Evolutionary conservation across 2,329 filamentous ascomycete species (phyloP), one percentile per base, ranked within the genome.

Genomic region (Fonsecaea multimorphosa): DNA sequence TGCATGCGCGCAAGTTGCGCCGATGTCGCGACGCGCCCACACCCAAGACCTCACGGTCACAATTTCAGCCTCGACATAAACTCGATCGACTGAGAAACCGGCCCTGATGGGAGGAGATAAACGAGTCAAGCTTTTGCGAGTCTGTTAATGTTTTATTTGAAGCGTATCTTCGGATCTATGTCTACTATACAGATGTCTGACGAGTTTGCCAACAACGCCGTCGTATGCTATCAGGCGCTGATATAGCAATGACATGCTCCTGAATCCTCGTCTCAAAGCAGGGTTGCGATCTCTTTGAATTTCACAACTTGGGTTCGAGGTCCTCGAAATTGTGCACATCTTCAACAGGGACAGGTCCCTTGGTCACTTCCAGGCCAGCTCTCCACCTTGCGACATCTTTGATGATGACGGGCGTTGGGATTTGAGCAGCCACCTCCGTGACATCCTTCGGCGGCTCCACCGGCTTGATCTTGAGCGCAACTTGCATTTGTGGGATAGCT

Each of bases 241-340:
- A 52, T 31, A 24, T 16, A 38, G 40, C 38, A 24, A 40, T 51
- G 32, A 16, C 19, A 29, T 14, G 3, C 19, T 36, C 58, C 22
- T 19, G 19, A 34, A 14, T 32, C 24, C 9, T 27, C 24, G 3
- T 32, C 24, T 31, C 49, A 38, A 36, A n/a, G 31, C 58, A 36
- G 5, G 22, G 44, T 14, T 49, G 44, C 19, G 19, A 49, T 11
- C 44, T 49, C 32, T 12, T 55, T 2, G 16, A 22, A 32, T 7
- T 53, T 84, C 77, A 94, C 64, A 97, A 83, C 81, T 97, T 97
- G 14, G 91, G 81, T 69, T 91, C 92, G 66, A 89, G 82, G 66
- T 97, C 94, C 76, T 97, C 91, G 77, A 94, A 98, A 74, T 93
- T 91, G 68, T 84, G 89, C 63, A 98, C 78, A 70, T 95, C 90